phyloP scores from a whole-genome alignment of 2,329 filamentous ascomycete genomes.

The Ophiocordyceps camponoti-rufipedis region DNA sequence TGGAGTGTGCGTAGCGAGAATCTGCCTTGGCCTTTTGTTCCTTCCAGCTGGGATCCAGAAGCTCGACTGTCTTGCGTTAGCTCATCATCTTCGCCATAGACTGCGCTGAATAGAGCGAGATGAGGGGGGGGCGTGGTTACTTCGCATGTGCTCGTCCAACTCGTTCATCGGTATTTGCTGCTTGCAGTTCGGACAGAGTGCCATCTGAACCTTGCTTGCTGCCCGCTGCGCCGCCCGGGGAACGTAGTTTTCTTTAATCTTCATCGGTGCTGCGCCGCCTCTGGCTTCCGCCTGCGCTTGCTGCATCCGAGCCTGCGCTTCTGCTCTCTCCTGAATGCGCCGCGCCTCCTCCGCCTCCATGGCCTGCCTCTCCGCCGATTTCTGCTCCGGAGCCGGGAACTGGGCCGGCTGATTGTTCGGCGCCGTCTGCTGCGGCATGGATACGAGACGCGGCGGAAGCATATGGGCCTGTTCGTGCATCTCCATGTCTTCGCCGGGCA shows the following conservation, averaged over 20 bases:
- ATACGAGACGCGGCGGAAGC: background rate
- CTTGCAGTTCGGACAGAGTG: slow-evolving; percentile 82
- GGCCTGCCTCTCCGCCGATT: slow-evolving; percentile 16
- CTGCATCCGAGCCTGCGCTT: slow-evolving; percentile 45
- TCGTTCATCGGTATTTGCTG: slow-evolving; percentile 77
- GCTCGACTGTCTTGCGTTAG: slow-evolving; percentile 49
- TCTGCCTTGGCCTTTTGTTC: slow-evolving; percentile 86
- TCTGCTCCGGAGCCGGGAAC: slow-evolving; percentile 15
- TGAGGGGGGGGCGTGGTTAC: slow-evolving; percentile 20
- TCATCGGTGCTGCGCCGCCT: slow-evolving; percentile 52
- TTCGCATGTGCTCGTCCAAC: slow-evolving; percentile 82
- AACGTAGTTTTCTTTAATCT: slow-evolving; percentile 86
- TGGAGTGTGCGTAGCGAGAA: slow-evolving; percentile 67
- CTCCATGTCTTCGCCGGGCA: slow-evolving; percentile 50
- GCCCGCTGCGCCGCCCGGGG: slow-evolving; percentile 61
- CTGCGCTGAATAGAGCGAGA: too few species aligned
- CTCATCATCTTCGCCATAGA: background rate
- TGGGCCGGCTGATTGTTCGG: slow-evolving; percentile 14
- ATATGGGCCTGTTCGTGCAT: slow-evolving; percentile 21
- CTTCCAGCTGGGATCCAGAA: slow-evolving; percentile 88
- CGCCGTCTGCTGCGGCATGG: background rate
- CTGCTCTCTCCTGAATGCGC: slow-evolving; percentile 43
- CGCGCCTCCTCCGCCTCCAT: slow-evolving; percentile 44
- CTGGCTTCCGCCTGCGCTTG: slow-evolving; percentile 65
- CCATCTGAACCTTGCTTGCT: slow-evolving; percentile 47